Conservation (phyloP, 176 grass and related monocot genomes). For the Musa troglodytarum region DNA sequence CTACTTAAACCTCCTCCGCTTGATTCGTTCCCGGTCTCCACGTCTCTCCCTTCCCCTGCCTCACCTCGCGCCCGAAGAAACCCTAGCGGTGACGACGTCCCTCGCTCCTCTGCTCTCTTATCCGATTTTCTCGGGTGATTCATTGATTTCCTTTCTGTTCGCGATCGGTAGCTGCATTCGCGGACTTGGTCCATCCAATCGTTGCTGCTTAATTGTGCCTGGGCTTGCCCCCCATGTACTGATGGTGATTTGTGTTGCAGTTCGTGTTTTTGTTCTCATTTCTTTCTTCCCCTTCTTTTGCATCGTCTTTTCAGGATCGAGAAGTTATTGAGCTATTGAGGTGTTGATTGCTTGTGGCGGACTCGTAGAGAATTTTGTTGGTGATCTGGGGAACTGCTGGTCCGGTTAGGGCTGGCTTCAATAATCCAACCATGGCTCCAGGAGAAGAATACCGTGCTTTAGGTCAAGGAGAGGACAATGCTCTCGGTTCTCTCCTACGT, state of each 20-base stretch:
- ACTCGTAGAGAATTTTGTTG: not conserved
- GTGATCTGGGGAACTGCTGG: slow-evolving; percentile 28
- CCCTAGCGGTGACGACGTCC: not conserved
- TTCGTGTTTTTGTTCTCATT: not conserved
- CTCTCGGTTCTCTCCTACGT: slow-evolving; percentile 44
- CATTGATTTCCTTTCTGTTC: not conserved
- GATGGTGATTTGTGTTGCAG: not conserved
- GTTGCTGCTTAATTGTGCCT: not conserved
- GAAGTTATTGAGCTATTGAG: not conserved
- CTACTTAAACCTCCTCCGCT: not conserved
- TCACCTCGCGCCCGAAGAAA: not conserved
- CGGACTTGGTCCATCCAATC: not conserved
- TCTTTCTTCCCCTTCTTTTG: not conserved
- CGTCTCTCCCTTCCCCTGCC: not conserved
- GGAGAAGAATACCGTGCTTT: slow-evolving; percentile 40
- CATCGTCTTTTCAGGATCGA: not conserved
- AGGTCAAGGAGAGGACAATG: slow-evolving; percentile 43
- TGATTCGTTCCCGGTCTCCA: not conserved
- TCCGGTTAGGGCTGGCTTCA: slow-evolving; percentile 67
- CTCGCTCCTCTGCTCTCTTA: not conserved
- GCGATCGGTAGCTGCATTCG: not conserved
- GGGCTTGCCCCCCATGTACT: not conserved
- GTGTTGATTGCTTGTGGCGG: not conserved
- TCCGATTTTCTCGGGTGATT: not conserved
- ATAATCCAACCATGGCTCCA: slow-evolving; percentile 59